phyloP scores from a whole-genome alignment of 805 yeast species.

The Monosporozyma unispora region DNA sequence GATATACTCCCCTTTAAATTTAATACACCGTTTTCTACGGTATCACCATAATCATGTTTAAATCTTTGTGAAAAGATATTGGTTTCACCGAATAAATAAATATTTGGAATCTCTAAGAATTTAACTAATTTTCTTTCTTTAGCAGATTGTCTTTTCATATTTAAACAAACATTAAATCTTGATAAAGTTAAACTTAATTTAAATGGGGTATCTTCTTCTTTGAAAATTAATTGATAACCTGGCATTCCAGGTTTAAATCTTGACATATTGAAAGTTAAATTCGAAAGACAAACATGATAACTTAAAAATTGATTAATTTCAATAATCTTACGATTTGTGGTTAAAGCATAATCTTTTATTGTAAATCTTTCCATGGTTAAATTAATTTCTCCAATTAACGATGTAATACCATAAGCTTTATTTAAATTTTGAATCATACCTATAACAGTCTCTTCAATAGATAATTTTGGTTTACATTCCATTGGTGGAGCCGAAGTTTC shows the following conservation, averaged over 20 bases:
- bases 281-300: conserved; percentile 17
- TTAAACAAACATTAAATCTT: conserved; percentile 28
- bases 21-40: conserved; percentile 27
- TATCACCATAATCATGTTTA: conserved; percentile 17
- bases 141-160: conserved; percentile 13
- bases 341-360: conserved; percentile 17
- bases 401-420: conserved; percentile 2
- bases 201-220: conserved; percentile 36
- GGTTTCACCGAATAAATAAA: conserved; percentile 33
- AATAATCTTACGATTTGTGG: conserved; percentile 14
- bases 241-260: conserved; percentile 32
- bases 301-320: conserved; percentile 17
- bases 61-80: conserved; percentile 32
- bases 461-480: not conserved
- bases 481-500: not conserved
- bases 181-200: conserved; percentile 33
- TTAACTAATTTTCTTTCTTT: conserved; percentile 10
- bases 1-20: conserved; percentile 34
- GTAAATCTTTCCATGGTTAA: conserved; percentile 18
- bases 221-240: conserved; percentile 39
- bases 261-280: conserved; percentile 20
- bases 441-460: conserved; percentile 4
- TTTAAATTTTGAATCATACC: conserved; percentile 4
- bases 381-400: conserved; percentile 13
- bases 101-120: conserved; percentile 32